Evolutionary conservation across 345 rosid genomes (phyloP), one percentile per base, ranked within the genome.

Genomic region (Physaria fendleri): DNA sequence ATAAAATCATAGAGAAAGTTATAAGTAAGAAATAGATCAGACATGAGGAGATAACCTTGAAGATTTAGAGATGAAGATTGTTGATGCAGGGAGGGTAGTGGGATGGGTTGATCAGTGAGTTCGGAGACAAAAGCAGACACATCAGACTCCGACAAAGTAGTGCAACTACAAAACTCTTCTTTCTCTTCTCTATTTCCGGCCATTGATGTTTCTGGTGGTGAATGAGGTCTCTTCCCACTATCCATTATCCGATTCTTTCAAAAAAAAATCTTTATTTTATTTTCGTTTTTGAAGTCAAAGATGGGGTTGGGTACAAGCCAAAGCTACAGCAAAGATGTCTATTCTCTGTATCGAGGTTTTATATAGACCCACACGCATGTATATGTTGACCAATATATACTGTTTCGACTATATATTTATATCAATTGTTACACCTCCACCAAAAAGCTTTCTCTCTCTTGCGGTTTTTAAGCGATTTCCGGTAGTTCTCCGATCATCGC

Each of bases 91-190:
- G 53, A 41, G 46, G 53, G 32, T n/a, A 59, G 55, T 62, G 16
- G 16, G 23, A 15, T 14, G 13, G 33, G 63, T 17, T 68, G 59
- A 30, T 49, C 55, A 51, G 66, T 68, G 33, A 68, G 72, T 34
- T 68, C 72, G 20, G 48, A 68, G 20, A 68, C 72, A 52, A 68
- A 68, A 59, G 23, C 72, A 42, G 66, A 59, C 23, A 68, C 72
- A 68, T 68, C 72, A 34, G 66, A 68, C 28, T 68, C 72, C 15
- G 55, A 52, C 47, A 68, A 68, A 51, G 72, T 68, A 13, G 72
- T 51, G 29, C 48, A 51, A 42, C 33, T 2, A 59, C 10, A 10
- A 25, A 60, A 59, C 12, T 59, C 65, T 50, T 67, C 61, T 24
- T 17, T 51, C 2, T 51, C 72, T 59, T 68, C 21, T 52, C 47